Conservation (phyloP, 352 stramenopile species). For the Phytophthora agathidicida region DNA sequence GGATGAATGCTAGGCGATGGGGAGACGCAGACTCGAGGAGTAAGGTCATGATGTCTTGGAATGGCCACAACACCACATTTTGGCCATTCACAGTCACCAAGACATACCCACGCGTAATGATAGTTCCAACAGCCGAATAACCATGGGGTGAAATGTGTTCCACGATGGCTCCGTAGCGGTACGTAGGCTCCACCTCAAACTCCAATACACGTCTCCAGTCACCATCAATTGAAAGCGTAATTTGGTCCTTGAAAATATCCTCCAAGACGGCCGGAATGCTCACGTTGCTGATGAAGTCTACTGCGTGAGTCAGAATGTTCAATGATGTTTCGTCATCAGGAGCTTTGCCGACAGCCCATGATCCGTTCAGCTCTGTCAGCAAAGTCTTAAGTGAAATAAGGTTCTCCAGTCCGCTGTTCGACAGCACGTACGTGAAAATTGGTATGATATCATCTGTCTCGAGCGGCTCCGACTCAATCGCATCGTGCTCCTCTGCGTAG, state of each 20-base stretch:
- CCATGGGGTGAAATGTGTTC: slow-evolving; percentile 80
- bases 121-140: slow-evolving; percentile 71
- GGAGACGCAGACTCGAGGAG: slow-evolving; percentile 72
- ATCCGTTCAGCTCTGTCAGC: slow-evolving; percentile 76
- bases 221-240: slow-evolving; percentile 88
- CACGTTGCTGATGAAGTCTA: slow-evolving; percentile 88
- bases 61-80: slow-evolving; percentile 89
- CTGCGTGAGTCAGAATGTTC: slow-evolving; percentile 76
- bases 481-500: slow-evolving; percentile 77
- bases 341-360: slow-evolving; percentile 61
- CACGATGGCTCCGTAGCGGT: slow-evolving; percentile 83
- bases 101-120: slow-evolving; percentile 78
- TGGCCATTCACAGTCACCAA: slow-evolving; percentile 88
- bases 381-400: slow-evolving; percentile 81
- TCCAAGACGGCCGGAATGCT: slow-evolving; percentile 87
- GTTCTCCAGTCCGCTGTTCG: slow-evolving; percentile 87
- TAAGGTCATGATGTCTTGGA: slow-evolving; percentile 66
- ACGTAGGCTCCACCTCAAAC: slow-evolving; percentile 84
- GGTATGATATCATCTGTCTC: slow-evolving; percentile 89
- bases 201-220: slow-evolving; percentile 84
- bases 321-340: slow-evolving; percentile 72
- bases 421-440: slow-evolving; percentile 91
- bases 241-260: slow-evolving; percentile 91
- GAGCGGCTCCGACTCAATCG: slow-evolving; percentile 57
- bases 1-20: slow-evolving; percentile 85